Percentiles rank a stretch among this genome's conserved stretches.
Evolutionary conservation across 768 basidiomycete genomes (phyloP).

Genomic region (Lactarius hatsudake): DNA sequence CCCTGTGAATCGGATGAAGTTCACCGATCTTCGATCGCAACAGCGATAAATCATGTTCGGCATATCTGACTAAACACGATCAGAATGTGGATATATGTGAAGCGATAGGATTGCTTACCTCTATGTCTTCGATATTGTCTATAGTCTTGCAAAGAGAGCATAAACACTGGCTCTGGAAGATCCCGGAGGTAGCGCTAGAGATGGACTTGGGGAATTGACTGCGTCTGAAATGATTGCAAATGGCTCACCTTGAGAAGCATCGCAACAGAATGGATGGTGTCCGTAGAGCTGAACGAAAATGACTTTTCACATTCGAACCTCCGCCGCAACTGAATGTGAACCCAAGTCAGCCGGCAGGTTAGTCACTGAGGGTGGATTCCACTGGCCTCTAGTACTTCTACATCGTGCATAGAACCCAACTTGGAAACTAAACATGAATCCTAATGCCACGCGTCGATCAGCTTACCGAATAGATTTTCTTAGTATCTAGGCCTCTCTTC

Average conservation of each 20-base stretch:
- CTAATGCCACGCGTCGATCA: background rate
- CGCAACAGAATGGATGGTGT: background rate
- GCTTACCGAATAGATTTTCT: background rate
- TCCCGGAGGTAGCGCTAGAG: background rate
- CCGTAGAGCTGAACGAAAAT: background rate
- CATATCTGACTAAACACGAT: background rate
- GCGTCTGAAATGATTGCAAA: background rate
- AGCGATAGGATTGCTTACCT: background rate
- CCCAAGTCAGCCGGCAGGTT: background rate
- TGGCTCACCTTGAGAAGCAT: background rate
- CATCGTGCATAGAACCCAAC: background rate
- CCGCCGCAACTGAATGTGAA: background rate
- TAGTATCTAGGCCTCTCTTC: background rate
- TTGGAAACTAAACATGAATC: background rate
- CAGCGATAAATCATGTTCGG: too few species aligned
- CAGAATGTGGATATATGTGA: background rate
- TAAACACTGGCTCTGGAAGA: background rate
- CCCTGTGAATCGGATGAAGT: too few species aligned
- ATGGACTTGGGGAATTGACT: background rate
- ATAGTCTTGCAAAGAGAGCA: background rate
- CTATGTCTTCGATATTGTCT: background rate
- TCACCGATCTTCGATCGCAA: too few species aligned
- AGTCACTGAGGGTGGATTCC: background rate
- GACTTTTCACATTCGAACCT: background rate
- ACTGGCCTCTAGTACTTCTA: background rate